Evolutionary conservation across 495 filamentous ascomycete genomes (phyloP), one percentile per base, ranked within the genome.

Genomic region (Penicillium waksmanii): DNA sequence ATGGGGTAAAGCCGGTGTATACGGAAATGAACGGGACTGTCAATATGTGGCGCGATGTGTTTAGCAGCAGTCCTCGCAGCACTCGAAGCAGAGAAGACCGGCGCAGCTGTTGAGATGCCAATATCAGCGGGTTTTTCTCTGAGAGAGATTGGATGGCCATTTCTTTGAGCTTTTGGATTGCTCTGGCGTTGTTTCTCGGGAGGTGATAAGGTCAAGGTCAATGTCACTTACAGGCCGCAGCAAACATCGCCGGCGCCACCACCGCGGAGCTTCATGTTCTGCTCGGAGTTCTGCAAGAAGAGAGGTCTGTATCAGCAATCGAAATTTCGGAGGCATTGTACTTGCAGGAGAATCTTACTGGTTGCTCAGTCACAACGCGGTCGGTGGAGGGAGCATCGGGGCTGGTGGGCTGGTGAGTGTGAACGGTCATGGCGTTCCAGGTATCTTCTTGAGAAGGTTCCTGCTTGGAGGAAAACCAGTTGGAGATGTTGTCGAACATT

Each of bases 51-150:
- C 15, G 12, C 11, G 36, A 6, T 13, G 42, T 13, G 17, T 51
- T 58, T 68, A 70, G 66, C 68, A 70, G 53, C 68, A 70, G 44
- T 61, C 54, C 53, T 69, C 66, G 15, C 66, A 69, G 70, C 77
- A 80, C 61, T 79, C 77, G 65, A 79, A 78, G 63, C 75, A 77
- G 33, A 69, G 59, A 35, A 78, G 66, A 70, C 76, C 77, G 33
- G 77, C 75, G 52, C 75, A 78, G 19, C 77, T 80, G 58, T 43
- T 23, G 10, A 8, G 3, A 6, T 17, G 53, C 55, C 46, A 60
- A 6, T 17, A 50, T 59, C 46, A 60, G 54, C 34, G 42, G 17
- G 42, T 17, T 21, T n/a, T 9, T 2, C 6, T 6, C 17, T 5
- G 42, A 6, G 17, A 44, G n/a, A 8, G 42, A 12, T 5, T 7